Conservation (phyloP, 768 basidiomycete species). For the Dentipellis sp. region DNA sequence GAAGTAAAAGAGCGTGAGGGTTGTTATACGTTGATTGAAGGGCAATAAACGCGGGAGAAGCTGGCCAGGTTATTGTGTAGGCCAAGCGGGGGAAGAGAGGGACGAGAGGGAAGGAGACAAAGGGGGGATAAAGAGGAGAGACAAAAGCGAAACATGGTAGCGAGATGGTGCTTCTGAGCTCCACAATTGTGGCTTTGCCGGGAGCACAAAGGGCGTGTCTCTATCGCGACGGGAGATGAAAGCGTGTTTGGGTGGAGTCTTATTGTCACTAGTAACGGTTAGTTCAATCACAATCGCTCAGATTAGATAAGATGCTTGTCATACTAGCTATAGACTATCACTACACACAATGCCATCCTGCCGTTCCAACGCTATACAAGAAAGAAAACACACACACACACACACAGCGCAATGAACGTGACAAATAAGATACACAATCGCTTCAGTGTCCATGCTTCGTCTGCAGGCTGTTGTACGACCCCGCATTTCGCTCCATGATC, state of each 20-base stretch:
- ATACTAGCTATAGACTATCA: background rate
- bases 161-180: slow-evolving; percentile 6
- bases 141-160: slow-evolving; percentile 3
- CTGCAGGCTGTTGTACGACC: slow-evolving; percentile 40
- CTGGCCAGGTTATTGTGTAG: background rate
- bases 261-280: background rate
- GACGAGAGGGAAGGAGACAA: background rate
- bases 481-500: slow-evolving; percentile 84
- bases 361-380: background rate
- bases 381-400: background rate
- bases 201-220: slow-evolving; percentile 5
- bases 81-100: slow-evolving; percentile 4
- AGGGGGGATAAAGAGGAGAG: background rate
- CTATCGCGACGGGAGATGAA: slow-evolving; percentile 6
- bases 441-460: slow-evolving; percentile 3
- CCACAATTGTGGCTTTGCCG: slow-evolving; percentile 1
- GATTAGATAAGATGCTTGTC: background rate
- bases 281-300: background rate
- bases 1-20: background rate
- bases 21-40: background rate
- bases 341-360: background rate
- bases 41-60: background rate
- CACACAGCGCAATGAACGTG: background rate
- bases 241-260: no score
- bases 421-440: background rate